Conservation (phyloP, 192 early-diverging fungal genomes). For the Fimicolochytrium jonesii region DNA sequence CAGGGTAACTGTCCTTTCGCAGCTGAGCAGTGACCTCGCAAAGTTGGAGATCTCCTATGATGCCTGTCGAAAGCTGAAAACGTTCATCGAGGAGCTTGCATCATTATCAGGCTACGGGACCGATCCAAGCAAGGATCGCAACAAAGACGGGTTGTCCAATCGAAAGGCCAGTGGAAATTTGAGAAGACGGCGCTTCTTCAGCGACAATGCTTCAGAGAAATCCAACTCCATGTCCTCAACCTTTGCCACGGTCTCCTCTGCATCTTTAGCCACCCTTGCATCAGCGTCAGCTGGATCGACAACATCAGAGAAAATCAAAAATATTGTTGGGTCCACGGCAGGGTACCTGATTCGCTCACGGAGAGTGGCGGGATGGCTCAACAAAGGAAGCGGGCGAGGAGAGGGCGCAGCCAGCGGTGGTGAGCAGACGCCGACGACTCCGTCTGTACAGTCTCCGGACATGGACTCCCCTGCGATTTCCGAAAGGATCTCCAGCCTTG, state of each 20-base stretch:
- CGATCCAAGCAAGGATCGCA: background rate
- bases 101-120: slow-evolving; percentile 12
- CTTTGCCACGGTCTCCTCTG: no score
- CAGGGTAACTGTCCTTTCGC: slow-evolving; percentile 41
- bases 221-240: background rate
- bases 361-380: slow-evolving; percentile 28
- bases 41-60: slow-evolving; percentile 37
- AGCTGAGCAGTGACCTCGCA: slow-evolving; percentile 33
- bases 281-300: no score
- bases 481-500: no score
- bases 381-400: background rate
- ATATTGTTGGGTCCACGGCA: slow-evolving; percentile 19
- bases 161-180: background rate
- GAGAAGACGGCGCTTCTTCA: slow-evolving; percentile 21
- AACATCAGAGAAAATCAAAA: slow-evolving; percentile 20
- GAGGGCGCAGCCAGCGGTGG: background rate
- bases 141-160: background rate
- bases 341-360: slow-evolving; percentile 22
- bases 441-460: background rate
- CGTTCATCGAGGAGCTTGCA: slow-evolving; percentile 50
- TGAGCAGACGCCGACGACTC: background rate
- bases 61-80: slow-evolving; percentile 38
- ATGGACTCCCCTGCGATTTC: background rate
- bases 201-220: slow-evolving; percentile 5
- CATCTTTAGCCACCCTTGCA: no score